Base-by-base conservation (phyloP, 2,329 filamentous ascomycete genomes). In the Phymatotrichopsis omnivora region DNA sequence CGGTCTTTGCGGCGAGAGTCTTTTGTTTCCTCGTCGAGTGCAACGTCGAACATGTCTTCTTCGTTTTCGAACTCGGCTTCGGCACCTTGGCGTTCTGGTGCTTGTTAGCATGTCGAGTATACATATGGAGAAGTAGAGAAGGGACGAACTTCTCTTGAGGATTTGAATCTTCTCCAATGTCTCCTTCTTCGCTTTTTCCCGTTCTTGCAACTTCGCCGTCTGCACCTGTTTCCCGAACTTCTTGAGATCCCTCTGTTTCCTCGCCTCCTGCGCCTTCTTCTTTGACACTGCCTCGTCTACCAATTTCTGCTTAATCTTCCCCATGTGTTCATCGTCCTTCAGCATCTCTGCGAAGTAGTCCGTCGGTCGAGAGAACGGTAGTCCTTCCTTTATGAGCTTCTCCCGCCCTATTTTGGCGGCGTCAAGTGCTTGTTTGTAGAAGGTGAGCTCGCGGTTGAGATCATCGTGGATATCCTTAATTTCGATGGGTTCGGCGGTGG, bases 331-430 rank as follows among this genome's bases (percentile, higher is more conserved):
- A 63, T 98, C 91, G 60, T 81, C 85, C 76, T 96, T 96, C 60
- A 95, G 80, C 87, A 96, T 98, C 72, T 98, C 91, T 33, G 91
- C 91, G 60, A 98, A 98, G 68, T 93, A 98, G 67, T 98, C 91
- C 45, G 76, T 80, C 3, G 91, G 91, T 7, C 91, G 76, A 22
- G 85, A 81, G 67, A 98, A 98, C 5, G 83, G 76, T 1, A 89
- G 74, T 7, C 81, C 81, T 64, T 95, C 89, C 53, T 81, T 79
- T 61, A 83, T 81, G 19, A 98, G 72, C 51, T 79, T 68, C n/a
- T 68, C 64, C 45, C 89, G 81, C 2, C 77, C 91, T 49, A 76
- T 68, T 54, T 79, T 75, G 3, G 81, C 85, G 1, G 85, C 85
- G 27, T 83, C 78, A 29, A 93, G 75, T 36, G 82, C 82, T 67